Evolutionary conservation across 2,329 filamentous ascomycete species (phyloP).

Genomic region (Sporothrix sp.): DNA sequence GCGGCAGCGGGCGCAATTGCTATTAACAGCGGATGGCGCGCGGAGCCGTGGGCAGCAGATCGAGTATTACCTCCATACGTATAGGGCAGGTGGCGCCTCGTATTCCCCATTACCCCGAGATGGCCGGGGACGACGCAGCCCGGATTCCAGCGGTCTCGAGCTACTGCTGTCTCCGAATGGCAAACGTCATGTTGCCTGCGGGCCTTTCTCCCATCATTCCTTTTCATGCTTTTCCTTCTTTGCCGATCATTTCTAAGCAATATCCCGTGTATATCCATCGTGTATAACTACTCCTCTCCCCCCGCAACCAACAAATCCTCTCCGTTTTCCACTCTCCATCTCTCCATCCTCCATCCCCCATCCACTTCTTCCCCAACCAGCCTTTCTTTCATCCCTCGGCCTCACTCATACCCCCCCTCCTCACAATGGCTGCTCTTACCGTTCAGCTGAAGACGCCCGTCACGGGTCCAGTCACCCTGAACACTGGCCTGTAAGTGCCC

Average conservation of each 20-base stretch:
- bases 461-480: slow-evolving; percentile 50
- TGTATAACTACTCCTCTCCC: slow-evolving; percentile 3
- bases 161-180: not conserved
- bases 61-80: not conserved
- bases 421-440: slow-evolving; percentile 26
- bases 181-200: not conserved
- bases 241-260: not conserved
- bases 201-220: not conserved
- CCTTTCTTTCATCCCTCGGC: not conserved
- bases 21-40: too few relatives aligned
- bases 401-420: not conserved
- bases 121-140: not conserved
- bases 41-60: too few relatives aligned
- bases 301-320: not conserved
- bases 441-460: slow-evolving; percentile 58
- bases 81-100: not conserved
- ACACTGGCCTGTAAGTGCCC: slow-evolving; percentile 53
- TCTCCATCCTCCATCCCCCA: not conserved
- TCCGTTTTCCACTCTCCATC: not conserved
- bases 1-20: too few relatives aligned
- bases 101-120: slow-evolving; percentile 12
- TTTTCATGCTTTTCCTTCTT: not conserved
- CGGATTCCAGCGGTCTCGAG: slow-evolving; percentile 8
- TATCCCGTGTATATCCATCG: not conserved
- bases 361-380: not conserved